Percentiles rank a stretch among this genome's conserved stretches.
Conservation (phyloP, 2,329 filamentous ascomycete genomes). For the Chrysosporium queenslandicum region DNA sequence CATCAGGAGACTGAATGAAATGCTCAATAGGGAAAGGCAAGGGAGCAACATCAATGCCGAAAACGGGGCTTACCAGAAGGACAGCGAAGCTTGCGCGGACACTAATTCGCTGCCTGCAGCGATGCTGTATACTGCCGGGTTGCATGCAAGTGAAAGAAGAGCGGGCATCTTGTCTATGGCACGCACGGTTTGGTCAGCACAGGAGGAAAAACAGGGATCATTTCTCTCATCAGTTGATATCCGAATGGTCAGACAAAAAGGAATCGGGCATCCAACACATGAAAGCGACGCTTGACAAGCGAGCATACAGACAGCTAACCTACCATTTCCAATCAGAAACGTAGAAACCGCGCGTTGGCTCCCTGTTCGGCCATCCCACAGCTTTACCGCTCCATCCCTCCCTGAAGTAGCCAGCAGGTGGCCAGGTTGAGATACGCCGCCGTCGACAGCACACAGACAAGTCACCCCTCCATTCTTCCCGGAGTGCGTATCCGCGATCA, state of each 20-base stretch:
- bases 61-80: slow-evolving; percentile 36
- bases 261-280: too few species aligned
- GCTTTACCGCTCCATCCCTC: slow-evolving; percentile 33
- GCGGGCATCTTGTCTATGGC: slow-evolving; percentile 40
- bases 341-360: slow-evolving; percentile 25
- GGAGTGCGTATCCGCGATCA: slow-evolving; percentile 15
- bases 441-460: slow-evolving; percentile 21
- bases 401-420: slow-evolving; percentile 21
- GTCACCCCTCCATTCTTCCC: slow-evolving; percentile 33
- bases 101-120: slow-evolving; percentile 48
- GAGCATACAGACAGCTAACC: slow-evolving; percentile 2
- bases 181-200: slow-evolving; percentile 3
- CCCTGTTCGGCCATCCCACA: slow-evolving; percentile 34
- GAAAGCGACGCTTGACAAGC: not conserved
- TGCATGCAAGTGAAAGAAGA: slow-evolving; percentile 45
- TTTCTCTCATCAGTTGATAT: not conserved
- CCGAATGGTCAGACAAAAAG: not conserved
- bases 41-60: not conserved
- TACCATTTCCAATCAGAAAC: slow-evolving; percentile 29
- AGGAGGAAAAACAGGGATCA: not conserved
- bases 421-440: slow-evolving; percentile 13
- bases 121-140: slow-evolving; percentile 38
- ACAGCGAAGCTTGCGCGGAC: slow-evolving; percentile 34
- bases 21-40: slow-evolving; percentile 12
- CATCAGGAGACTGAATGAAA: not conserved